These are phyloP conservation scores for Melanogaster broomeanus DNA, from an alignment of 768 basidiomycete genomes.

Conservation along the genomic window DNA sequence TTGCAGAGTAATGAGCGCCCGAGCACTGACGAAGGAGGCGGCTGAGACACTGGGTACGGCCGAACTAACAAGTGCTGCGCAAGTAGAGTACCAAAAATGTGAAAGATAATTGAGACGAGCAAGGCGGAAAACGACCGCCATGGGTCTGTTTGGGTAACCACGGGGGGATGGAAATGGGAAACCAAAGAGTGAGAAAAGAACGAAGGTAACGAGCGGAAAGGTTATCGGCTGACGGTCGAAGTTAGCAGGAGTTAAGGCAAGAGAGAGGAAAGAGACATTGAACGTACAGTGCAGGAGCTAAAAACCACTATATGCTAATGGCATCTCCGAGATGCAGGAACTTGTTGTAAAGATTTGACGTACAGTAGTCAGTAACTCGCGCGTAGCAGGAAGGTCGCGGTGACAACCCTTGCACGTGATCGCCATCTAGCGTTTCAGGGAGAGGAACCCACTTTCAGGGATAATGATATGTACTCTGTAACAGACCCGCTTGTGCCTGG, in stretches of 20 bases:
- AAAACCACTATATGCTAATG: background rate
- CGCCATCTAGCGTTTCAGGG: no score
- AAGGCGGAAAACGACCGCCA: conserved; percentile 25
- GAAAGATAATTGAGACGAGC: conserved; percentile 8
- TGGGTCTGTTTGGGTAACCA: conserved; percentile 21
- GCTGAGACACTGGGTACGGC: conserved; percentile 11
- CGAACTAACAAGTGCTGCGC: conserved; percentile 8
- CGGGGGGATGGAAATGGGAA: conserved; percentile 4
- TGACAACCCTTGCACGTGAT: conserved; percentile 8
- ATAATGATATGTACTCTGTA: no score
- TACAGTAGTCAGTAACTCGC: no score
- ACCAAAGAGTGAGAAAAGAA: conserved; percentile 10
- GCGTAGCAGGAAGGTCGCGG: no score
- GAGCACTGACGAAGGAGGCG: conserved; percentile 1
- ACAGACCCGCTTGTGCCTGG: no score
- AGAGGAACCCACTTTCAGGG: no score
- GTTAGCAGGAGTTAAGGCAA: conserved; percentile 6
- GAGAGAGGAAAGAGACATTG: background rate
- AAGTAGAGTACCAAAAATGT: conserved; percentile 16
- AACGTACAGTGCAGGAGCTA: background rate
- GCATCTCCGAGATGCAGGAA: background rate
- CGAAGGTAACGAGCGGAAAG: conserved; percentile 14
- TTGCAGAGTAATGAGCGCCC: conserved; percentile 22
- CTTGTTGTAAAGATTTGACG: no score
- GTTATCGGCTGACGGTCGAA: conserved; percentile 1